A percentile compares a stretch with the other conserved stretches of the same genome.
phyloP scores from a whole-genome alignment of 345 rosid species.

The Populus tremula region DNA sequence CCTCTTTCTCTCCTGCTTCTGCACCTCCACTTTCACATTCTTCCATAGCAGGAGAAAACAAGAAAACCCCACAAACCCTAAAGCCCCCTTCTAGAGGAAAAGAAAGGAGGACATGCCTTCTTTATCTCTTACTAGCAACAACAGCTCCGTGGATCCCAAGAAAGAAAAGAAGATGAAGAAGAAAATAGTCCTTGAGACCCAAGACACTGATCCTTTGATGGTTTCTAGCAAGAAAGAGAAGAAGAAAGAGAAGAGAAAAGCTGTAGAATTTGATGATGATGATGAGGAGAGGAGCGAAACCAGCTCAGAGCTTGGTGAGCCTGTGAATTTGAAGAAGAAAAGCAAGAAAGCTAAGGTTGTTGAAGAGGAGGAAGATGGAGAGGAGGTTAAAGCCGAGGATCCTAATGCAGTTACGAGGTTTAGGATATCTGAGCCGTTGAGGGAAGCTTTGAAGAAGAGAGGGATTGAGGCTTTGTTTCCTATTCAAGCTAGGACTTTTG shows the following conservation, averaged over 20 bases:
- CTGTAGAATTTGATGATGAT: conserved; percentile 33
- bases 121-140: conserved; percentile 27
- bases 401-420: conserved; percentile 66
- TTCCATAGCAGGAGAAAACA: conserved; percentile 31
- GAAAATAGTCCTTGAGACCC: conserved; percentile 39
- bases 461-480: conserved; percentile 84
- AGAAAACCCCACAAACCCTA: background rate
- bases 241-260: conserved; percentile 53
- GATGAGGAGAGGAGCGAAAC: conserved; percentile 61
- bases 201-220: conserved; percentile 27
- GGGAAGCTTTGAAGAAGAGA: conserved; percentile 57
- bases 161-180: conserved; percentile 72
- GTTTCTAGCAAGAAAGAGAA: conserved; percentile 5
- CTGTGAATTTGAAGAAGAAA: conserved; percentile 43
- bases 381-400: conserved; percentile 48
- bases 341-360: conserved; percentile 44
- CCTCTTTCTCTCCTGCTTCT: conserved; percentile 39
- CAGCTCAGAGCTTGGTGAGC: conserved; percentile 66
- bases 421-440: conserved; percentile 65
- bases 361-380: conserved; percentile 34
- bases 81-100: background rate
- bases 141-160: conserved; percentile 18
- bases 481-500: conserved; percentile 82
- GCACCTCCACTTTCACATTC: conserved; percentile 22
- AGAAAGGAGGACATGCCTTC: conserved; percentile 52